A percentile compares a stretch with the other conserved stretches of the same genome.
Evolutionary conservation across 805 yeast species (phyloP).

Genomic region (Metschnikowia aberdeeniae): DNA sequence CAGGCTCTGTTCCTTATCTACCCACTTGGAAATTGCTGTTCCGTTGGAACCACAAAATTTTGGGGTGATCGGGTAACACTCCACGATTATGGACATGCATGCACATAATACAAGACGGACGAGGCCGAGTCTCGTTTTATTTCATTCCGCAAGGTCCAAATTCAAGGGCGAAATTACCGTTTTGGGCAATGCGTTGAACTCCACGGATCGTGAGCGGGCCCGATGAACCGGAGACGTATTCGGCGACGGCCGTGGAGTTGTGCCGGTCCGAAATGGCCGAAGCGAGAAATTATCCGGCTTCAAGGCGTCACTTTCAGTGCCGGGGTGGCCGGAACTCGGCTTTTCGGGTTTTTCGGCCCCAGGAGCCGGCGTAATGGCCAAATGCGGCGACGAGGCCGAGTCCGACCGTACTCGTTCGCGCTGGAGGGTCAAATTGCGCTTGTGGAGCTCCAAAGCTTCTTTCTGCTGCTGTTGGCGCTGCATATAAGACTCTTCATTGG

Average conservation of each 20-base stretch:
- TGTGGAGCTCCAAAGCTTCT: background rate
- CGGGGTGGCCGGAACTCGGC: background rate
- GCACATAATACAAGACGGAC: too few species aligned
- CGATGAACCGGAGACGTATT: constrained; percentile 32
- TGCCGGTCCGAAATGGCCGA: constrained; percentile 39
- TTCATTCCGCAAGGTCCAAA: background rate
- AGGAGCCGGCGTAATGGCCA: background rate
- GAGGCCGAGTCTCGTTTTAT: background rate
- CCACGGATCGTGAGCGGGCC: constrained; percentile 13
- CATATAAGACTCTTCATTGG: constrained; percentile 9
- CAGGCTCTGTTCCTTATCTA: too few species aligned
- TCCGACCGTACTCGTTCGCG: constrained; percentile 1
- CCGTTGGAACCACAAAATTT: too few species aligned
- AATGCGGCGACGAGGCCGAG: background rate
- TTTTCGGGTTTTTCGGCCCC: background rate
- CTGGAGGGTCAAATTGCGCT: constrained; percentile 1
- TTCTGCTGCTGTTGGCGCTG: constrained; percentile 31
- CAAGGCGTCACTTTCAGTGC: background rate
- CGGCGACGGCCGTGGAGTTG: constrained; percentile 41
- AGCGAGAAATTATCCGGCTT: constrained; percentile 31
- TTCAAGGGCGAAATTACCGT: constrained; percentile 1
- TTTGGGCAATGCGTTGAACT: constrained; percentile 2
- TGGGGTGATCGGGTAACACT: too few species aligned
- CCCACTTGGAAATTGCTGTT: too few species aligned
- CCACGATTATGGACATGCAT: too few species aligned